These are phyloP conservation scores for Pisolithus tinctorius DNA, from an alignment of 768 basidiomycete species.

Conservation along the genomic window DNA sequence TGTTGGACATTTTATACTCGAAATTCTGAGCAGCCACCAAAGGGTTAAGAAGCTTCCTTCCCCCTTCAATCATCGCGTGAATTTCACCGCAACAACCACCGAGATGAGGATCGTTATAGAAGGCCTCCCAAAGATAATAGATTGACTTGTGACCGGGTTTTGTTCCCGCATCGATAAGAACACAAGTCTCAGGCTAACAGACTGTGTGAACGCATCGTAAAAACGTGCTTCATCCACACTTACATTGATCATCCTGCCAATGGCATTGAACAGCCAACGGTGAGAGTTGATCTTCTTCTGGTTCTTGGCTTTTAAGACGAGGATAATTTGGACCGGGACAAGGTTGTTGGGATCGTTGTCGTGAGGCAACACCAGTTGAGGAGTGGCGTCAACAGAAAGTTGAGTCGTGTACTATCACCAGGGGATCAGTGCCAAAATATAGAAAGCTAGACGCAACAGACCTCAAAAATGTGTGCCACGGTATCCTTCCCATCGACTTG, in stretches of 20 bases:
- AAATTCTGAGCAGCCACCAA: constrained; percentile 94
- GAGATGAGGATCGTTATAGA: constrained; percentile 71
- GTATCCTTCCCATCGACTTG: constrained; percentile 83
- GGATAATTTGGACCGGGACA: constrained; percentile 87
- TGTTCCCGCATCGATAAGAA: constrained; percentile 91
- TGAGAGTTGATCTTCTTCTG: constrained; percentile 96
- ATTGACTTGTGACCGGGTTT: constrained; percentile 96
- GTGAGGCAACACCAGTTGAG: constrained; percentile 86
- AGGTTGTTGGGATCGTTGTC: constrained; percentile 87
- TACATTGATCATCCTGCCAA: constrained; percentile 75
- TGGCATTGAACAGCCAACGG: constrained; percentile 93
- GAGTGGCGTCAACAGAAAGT: constrained; percentile 85
- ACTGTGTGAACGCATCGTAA: not conserved
- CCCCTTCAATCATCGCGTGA: constrained; percentile 93
- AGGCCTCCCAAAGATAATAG: constrained; percentile 92
- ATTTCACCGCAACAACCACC: constrained; percentile 94
- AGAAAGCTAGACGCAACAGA: constrained; percentile 21
- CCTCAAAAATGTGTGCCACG: constrained; percentile 94
- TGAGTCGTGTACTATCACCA: constrained; percentile 84
- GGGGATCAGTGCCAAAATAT: constrained; percentile 1
- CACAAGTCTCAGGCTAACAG: constrained; percentile 79
- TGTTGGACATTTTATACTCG: constrained; percentile 98
- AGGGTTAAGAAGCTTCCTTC: constrained; percentile 86
- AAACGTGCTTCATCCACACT: constrained; percentile 10
- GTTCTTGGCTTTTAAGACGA: constrained; percentile 90